These are phyloP conservation scores for Delonix regia DNA, from an alignment of 306 rosid genomes.

Conservation along the genomic window DNA sequence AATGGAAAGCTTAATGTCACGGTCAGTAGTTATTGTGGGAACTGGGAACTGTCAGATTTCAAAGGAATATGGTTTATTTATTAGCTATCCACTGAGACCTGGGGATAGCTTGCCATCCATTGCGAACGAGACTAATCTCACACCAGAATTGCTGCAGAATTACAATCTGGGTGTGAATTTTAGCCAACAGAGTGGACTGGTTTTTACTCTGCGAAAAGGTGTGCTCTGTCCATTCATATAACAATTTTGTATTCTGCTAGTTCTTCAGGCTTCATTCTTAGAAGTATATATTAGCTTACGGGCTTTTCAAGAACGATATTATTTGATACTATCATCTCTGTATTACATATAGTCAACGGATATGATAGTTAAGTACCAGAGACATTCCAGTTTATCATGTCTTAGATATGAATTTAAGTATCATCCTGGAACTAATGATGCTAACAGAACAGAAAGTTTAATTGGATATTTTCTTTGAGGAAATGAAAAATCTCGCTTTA, in stretches of 20 bases:
- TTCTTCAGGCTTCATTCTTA: not conserved
- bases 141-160: not conserved
- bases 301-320: not conserved
- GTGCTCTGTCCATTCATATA: not conserved
- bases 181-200: not conserved
- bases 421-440: not conserved
- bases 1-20: not conserved
- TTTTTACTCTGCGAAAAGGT: not conserved
- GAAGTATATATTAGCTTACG: no score
- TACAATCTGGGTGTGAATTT: not conserved
- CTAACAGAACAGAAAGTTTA: not conserved
- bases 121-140: not conserved
- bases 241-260: no score
- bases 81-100: not conserved
- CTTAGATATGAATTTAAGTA: not conserved
- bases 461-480: no score
- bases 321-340: not conserved
- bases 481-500: not conserved
- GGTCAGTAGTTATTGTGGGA: not conserved
- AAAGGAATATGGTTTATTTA: not conserved
- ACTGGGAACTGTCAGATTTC: not conserved
- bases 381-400: not conserved
- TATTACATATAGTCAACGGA: not conserved
- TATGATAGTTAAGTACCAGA: not conserved
- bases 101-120: conserved; percentile 1